A percentile compares a stretch with the other conserved stretches of the same genome.
Conservation (phyloP, 2,329 filamentous ascomycete species). For the Coniella vitis region DNA sequence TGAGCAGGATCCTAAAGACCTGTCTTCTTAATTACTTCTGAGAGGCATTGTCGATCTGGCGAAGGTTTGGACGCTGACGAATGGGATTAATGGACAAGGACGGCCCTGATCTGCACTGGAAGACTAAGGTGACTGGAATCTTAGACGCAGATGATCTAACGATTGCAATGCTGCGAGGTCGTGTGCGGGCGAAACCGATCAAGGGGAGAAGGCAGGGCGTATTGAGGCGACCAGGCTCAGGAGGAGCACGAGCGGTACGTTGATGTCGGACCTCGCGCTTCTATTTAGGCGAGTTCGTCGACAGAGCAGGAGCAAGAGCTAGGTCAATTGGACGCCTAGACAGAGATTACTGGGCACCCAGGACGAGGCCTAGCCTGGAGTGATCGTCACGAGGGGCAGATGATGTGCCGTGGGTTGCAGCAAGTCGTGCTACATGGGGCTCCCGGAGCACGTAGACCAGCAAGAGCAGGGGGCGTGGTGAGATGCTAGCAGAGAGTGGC, state of each 20-base stretch:
- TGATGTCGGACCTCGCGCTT: no score
- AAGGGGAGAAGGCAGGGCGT: neutral
- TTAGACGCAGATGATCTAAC: neutral
- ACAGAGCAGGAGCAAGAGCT: neutral
- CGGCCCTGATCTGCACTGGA: neutral
- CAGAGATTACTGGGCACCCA: conserved; percentile 4
- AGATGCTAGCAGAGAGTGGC: conserved; percentile 1
- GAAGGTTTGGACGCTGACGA: conserved; percentile 6
- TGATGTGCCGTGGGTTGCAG: conserved; percentile 8
- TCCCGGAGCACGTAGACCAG: neutral
- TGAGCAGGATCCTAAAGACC: conserved; percentile 16
- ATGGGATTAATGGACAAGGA: neutral
- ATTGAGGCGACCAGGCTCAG: no score
- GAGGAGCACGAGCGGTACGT: no score
- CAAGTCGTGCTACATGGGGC: conserved; percentile 11
- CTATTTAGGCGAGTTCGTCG: no score
- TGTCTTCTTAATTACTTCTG: conserved; percentile 16
- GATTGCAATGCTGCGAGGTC: neutral
- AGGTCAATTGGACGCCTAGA: neutral
- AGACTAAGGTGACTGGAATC: neutral
- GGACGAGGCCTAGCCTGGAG: conserved; percentile 1
- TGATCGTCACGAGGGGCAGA: conserved; percentile 5
- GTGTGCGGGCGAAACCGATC: neutral
- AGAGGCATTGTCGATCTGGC: conserved; percentile 16
- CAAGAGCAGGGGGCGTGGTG: neutral